Evolutionary conservation across 768 basidiomycete species (phyloP).

Genomic region (Phylloporus sp.): DNA sequence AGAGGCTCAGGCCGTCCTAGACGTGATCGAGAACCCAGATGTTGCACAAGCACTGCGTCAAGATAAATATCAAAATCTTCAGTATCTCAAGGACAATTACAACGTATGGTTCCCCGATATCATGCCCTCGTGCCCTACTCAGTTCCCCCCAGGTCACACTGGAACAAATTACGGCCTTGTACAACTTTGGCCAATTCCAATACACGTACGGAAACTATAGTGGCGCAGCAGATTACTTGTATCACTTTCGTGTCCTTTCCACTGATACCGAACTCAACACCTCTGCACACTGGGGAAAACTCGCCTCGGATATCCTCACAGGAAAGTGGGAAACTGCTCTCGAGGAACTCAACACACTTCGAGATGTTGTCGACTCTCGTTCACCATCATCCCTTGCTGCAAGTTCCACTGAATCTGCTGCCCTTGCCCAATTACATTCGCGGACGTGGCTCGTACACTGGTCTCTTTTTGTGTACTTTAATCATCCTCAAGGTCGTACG

Average conservation of each 20-base stretch:
- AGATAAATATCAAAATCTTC: slow-evolving; percentile 95
- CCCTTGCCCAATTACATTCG: slow-evolving; percentile 84
- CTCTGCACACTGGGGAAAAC: slow-evolving; percentile 98
- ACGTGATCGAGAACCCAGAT: slow-evolving; percentile 95
- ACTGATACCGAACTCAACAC: slow-evolving; percentile 91
- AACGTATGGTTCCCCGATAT: slow-evolving; percentile 47
- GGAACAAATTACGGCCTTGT: slow-evolving; percentile 92
- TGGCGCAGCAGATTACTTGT: slow-evolving; percentile 94
- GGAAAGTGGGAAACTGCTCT: slow-evolving; percentile 95
- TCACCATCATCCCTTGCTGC: slow-evolving; percentile 48
- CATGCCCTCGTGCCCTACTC: slow-evolving; percentile 1
- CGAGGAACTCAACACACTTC: slow-evolving; percentile 92
- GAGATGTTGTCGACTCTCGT: slow-evolving; percentile 86
- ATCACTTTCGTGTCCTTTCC: slow-evolving; percentile 97
- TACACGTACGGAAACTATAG: slow-evolving; percentile 98
- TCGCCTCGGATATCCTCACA: slow-evolving; percentile 91
- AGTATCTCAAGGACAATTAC: slow-evolving; percentile 92
- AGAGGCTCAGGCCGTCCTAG: slow-evolving; percentile 88
- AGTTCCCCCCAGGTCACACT: slow-evolving; percentile 66
- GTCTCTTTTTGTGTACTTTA: slow-evolving; percentile 98
- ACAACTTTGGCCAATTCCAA: slow-evolving; percentile 98
- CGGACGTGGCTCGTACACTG: slow-evolving; percentile 97
- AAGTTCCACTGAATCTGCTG: slow-evolving; percentile 54
- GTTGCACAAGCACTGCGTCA: slow-evolving; percentile 92
- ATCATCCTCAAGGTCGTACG: slow-evolving; percentile 87